Conservation (phyloP, 2,329 filamentous ascomycete species). For the Aspergillus sp. region DNA sequence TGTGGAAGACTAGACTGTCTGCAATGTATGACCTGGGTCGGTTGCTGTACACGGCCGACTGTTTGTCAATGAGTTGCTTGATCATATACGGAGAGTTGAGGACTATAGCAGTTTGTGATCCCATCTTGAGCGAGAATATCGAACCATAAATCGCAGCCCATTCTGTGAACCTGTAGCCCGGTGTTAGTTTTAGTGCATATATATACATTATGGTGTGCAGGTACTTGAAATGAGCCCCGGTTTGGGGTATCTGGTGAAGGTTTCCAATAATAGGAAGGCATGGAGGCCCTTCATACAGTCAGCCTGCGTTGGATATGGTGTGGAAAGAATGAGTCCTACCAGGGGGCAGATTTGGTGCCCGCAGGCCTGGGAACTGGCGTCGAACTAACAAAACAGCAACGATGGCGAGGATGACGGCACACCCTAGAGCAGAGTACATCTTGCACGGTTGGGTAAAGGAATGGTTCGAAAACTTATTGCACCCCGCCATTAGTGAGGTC, state of each 20-base stretch:
- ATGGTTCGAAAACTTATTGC: no score
- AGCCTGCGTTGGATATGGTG: no score
- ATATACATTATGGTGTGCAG: not conserved
- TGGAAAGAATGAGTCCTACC: not conserved
- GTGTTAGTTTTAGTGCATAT: not conserved
- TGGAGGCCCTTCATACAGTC: constrained; percentile 31
- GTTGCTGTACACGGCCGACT: constrained; percentile 44
- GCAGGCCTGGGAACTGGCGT: not conserved
- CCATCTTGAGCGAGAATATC: constrained; percentile 46
- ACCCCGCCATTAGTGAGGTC: not conserved
- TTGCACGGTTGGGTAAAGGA: not conserved
- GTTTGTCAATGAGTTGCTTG: constrained; percentile 49
- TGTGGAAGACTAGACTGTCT: constrained; percentile 44
- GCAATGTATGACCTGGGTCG: constrained; percentile 46
- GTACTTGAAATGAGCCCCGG: constrained; percentile 30
- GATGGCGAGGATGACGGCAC: not conserved
- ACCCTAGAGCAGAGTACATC: not conserved
- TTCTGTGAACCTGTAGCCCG: constrained; percentile 40
- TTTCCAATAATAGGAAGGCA: constrained; percentile 47
- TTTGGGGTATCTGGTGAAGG: constrained; percentile 39
- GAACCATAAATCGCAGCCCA: constrained; percentile 47
- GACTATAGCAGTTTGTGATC: constrained; percentile 42
- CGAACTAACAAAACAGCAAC: not conserved
- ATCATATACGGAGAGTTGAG: constrained; percentile 42
- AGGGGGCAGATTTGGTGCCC: not conserved